phyloP scores from a whole-genome alignment of 495 filamentous ascomycete species.

The Annulohypoxylon moriforme region DNA sequence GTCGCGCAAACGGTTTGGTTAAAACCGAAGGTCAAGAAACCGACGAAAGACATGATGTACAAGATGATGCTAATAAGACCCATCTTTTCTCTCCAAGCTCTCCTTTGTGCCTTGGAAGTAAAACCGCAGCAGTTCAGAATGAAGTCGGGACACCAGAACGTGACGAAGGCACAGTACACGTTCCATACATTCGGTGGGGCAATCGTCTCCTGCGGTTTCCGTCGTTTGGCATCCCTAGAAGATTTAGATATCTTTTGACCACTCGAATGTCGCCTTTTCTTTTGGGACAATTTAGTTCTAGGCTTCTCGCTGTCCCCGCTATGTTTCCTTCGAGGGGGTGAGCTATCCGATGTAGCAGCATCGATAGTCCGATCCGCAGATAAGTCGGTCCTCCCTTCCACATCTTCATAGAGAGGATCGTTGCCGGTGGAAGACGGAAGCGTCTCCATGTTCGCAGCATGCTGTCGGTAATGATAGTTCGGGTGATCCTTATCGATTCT shows the following conservation, averaged over 20 bases:
- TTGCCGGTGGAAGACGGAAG: constrained; percentile 91
- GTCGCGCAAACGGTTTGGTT: constrained; percentile 84
- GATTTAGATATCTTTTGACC: constrained; percentile 56
- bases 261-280: constrained; percentile 49
- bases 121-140: constrained; percentile 87
- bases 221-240: constrained; percentile 69
- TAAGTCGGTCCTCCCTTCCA: constrained; percentile 61
- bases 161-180: constrained; percentile 91
- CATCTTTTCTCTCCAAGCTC: constrained; percentile 99
- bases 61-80: constrained; percentile 94
- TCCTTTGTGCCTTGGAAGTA: constrained; percentile 85
- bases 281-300: constrained; percentile 35
- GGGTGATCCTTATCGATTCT: constrained; percentile 85
- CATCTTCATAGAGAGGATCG: constrained; percentile 82
- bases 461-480: constrained; percentile 93
- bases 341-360: constrained; percentile 50
- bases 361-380: constrained; percentile 62
- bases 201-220: constrained; percentile 73
- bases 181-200: constrained; percentile 91
- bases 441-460: constrained; percentile 88
- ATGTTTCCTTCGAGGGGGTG: constrained; percentile 50
- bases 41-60: constrained; percentile 87
- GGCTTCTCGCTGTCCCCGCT: constrained; percentile 55
- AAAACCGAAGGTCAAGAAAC: constrained; percentile 97
- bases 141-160: constrained; percentile 93